Evolutionary conservation across 495 filamentous ascomycete species (phyloP).

Genomic region (Penicillium turbatum): DNA sequence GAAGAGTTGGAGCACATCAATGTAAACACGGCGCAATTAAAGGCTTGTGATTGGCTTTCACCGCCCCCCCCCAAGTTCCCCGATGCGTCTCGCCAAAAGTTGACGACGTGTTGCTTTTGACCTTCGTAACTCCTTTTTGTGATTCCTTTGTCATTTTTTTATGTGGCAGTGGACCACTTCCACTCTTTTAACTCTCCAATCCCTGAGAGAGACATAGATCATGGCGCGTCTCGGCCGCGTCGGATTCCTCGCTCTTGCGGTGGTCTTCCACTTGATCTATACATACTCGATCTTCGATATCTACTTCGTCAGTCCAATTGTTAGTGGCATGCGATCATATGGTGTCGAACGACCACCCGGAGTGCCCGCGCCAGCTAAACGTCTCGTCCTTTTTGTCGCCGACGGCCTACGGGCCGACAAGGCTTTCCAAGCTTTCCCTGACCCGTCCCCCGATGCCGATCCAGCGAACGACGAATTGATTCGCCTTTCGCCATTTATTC

Average conservation of each 20-base stretch:
- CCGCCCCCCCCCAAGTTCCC: conserved; percentile 24
- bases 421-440: conserved; percentile 89
- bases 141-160: conserved; percentile 2
- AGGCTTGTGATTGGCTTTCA: conserved; percentile 31
- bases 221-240: conserved; percentile 82
- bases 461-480: conserved; percentile 50
- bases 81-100: conserved; percentile 11
- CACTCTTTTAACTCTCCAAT: conserved; percentile 13
- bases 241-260: conserved; percentile 85
- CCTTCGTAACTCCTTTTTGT: conserved; percentile 20
- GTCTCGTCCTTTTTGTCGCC: conserved; percentile 93
- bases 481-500: conserved; percentile 88
- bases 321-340: conserved; percentile 88
- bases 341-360: conserved; percentile 57
- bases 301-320: conserved; percentile 98
- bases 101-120: conserved; percentile 11
- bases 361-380: conserved; percentile 74
- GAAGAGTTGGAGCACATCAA: conserved; percentile 5
- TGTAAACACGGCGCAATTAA: conserved; percentile 21
- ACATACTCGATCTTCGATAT: conserved; percentile 98
- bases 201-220: conserved; percentile 21
- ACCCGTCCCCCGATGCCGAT: conserved; percentile 70
- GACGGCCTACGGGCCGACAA: conserved; percentile 98
- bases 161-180: conserved; percentile 18
- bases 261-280: conserved; percentile 93